Evolutionary conservation across 2,329 filamentous ascomycete species (phyloP).

Genomic region (Aspergillus aculeatinus): DNA sequence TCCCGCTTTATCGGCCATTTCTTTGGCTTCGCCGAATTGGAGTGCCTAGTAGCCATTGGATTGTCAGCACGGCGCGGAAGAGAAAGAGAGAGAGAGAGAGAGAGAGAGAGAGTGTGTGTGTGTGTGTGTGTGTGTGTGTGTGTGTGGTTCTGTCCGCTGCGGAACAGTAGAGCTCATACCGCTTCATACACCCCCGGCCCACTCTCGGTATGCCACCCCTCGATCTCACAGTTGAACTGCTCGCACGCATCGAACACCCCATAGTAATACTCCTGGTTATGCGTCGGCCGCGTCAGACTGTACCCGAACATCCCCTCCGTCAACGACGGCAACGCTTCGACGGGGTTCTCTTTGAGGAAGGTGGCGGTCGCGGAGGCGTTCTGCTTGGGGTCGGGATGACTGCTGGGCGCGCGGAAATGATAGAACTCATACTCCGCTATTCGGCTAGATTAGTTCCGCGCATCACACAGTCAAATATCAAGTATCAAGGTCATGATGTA

Average conservation of each 20-base stretch:
- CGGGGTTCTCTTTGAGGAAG: slow-evolving; percentile 72
- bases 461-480: no score
- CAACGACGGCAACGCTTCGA: slow-evolving; percentile 70
- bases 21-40: slow-evolving; percentile 80
- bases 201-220: slow-evolving; percentile 94
- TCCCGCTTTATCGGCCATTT: slow-evolving; percentile 88
- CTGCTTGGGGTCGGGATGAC: slow-evolving; percentile 50
- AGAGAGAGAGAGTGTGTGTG: no score
- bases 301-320: slow-evolving; percentile 98
- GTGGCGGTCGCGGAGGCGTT: slow-evolving; percentile 68
- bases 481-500: no score
- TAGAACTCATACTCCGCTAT: slow-evolving; percentile 94
- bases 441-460: no score
- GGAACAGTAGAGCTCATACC: slow-evolving; percentile 44
- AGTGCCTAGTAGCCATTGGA: slow-evolving; percentile 55
- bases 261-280: slow-evolving; percentile 93
- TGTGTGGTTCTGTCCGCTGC: neutral
- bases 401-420: slow-evolving; percentile 72
- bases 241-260: slow-evolving; percentile 78
- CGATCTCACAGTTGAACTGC: slow-evolving; percentile 75
- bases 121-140: no score
- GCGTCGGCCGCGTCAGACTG: slow-evolving; percentile 78
- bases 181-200: slow-evolving; percentile 95
- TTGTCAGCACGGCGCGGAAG: slow-evolving; percentile 15
- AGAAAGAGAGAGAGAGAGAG: no score